A percentile compares a stretch with the other conserved stretches of the same genome.
Evolutionary conservation across 352 stramenopile species (phyloP).

Genomic region (Globisporangium splendens): DNA sequence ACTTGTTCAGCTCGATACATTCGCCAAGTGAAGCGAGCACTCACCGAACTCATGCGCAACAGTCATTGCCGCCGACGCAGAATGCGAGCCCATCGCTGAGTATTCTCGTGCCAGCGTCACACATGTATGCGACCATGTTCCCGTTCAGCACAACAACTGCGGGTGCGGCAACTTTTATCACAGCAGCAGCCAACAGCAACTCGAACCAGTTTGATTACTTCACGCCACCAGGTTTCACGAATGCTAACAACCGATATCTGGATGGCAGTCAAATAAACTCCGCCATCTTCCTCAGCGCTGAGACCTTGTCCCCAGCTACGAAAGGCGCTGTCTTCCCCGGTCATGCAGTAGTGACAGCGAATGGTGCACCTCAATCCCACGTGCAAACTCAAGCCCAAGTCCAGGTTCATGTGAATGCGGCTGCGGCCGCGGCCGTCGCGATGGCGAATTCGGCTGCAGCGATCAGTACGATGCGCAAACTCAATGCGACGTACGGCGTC

Average conservation of each 20-base stretch:
- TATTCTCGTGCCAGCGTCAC: constrained; percentile 34
- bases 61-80: constrained; percentile 7
- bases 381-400: constrained; percentile 22
- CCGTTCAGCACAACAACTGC: constrained; percentile 8
- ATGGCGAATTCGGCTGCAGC: constrained; percentile 56
- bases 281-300: constrained; percentile 37
- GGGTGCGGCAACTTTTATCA: constrained; percentile 3
- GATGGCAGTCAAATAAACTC: constrained; percentile 24
- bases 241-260: constrained; percentile 19
- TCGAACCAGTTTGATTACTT: constrained; percentile 49
- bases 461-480: constrained; percentile 52
- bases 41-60: constrained; percentile 6
- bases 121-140: constrained; percentile 28
- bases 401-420: constrained; percentile 33
- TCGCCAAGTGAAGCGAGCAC: constrained; percentile 19
- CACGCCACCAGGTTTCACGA: constrained; percentile 44
- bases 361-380: constrained; percentile 3
- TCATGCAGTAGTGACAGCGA: too few relatives aligned
- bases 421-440: constrained; percentile 31
- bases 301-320: constrained; percentile 35
- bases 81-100: constrained; percentile 14
- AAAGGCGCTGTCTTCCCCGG: constrained; percentile 27
- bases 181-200: background rate
- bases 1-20: constrained; percentile 70
- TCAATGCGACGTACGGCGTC: constrained; percentile 48